Evolutionary conservation across 129 eudicot genomes (phyloP).

Genomic region (carrot (Daucus carota)): DH1_v3.0 NC_030383.2:44983501-44984000

Average conservation of each 20-base stretch:
- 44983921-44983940: background rate
- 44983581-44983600: background rate
- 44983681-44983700: background rate
- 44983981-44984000: background rate
- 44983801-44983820: background rate
- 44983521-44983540: too few species aligned
- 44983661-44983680: background rate
- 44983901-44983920: background rate
- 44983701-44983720: background rate
- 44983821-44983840: background rate
- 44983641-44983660: background rate
- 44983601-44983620: background rate
- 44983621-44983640: background rate
- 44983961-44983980: background rate
- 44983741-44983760: background rate
- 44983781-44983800: background rate
- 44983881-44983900: background rate
- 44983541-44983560: too few species aligned
- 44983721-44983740: background rate
- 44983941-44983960: constrained; percentile 4
- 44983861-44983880: constrained; percentile 10
- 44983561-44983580: background rate
- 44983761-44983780: background rate
- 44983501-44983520: too few species aligned
- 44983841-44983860: background rate